Evolutionary conservation across 805 yeast genomes (phyloP), one percentile per base, ranked within the genome.

Genomic region (Yarrowia yakushimensis): DNA sequence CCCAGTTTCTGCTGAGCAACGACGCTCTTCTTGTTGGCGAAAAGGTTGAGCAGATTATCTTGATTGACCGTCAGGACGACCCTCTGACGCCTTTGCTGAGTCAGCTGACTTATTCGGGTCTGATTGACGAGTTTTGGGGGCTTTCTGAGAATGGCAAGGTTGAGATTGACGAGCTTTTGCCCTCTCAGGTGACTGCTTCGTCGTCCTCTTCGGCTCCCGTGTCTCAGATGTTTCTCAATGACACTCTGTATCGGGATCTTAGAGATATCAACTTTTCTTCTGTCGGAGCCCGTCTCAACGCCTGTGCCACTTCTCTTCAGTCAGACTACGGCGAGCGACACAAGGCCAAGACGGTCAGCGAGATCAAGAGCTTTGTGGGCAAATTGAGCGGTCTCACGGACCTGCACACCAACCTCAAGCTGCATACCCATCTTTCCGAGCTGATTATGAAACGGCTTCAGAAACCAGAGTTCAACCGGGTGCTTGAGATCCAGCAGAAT

Each of bases 71-170:
- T 52, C 82, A 85, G 60, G 72, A 86, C 28, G 99, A 93, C 73
- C 79, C 82, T 43, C 72, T 88, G 4, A 83, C 96, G 1, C 86
- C 90, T 1, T 69, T 90, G 11, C 74, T 90, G 62, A 83, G 85
- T 25, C 97, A 92, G 68, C 74, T 92, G 67, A 88, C 90, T 1
- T 93, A 92, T 71, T 78, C 82, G 17, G 99, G 98, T 0, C 76
- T 94, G 15, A 76, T 91, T 20, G 92, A 88, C 71, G 97, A 92
- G 67, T 71, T 84, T 12, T 79, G 84, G 66, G 83, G 81, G 4
- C 74, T 86, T 6, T 62, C 71, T 0, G 69, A 69, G 34, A 67
- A 73, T 4, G 72, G 75, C 25, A 74, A 75, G 37, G 69, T 72
- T 0, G 74, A 63, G n/a, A 55, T 55, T 13, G 61, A 55, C 6